Percentiles rank a stretch among this genome's conserved stretches.
Evolutionary conservation across 495 filamentous ascomycete genomes (phyloP).

Genomic region (Talaromyces trachyspermus): DNA sequence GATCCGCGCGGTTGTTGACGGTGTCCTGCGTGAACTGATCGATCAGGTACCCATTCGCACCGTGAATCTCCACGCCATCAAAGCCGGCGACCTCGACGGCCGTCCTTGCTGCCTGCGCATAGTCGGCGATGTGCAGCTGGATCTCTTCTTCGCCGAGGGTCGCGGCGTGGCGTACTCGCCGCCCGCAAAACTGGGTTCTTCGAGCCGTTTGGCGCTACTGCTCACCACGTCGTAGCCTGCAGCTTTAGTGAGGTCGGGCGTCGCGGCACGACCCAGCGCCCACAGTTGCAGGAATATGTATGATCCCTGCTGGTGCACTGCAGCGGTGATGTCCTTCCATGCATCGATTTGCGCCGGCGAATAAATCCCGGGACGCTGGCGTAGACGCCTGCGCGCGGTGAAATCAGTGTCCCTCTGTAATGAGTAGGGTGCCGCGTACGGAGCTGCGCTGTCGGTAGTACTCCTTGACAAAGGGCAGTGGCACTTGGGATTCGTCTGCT

Average conservation of each 20-base stretch:
- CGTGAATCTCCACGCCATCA: conserved; percentile 70
- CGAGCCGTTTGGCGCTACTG: too few relatives aligned
- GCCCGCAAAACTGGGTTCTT: too few relatives aligned
- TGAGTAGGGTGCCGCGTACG: conserved; percentile 41
- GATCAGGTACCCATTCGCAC: conserved; percentile 65
- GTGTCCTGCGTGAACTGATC: conserved; percentile 66
- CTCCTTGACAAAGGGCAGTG: conserved; percentile 27
- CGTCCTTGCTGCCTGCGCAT: conserved; percentile 52
- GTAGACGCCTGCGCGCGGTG: conserved; percentile 39
- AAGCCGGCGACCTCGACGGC: conserved; percentile 59
- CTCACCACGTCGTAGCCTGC: too few relatives aligned
- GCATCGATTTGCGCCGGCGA: conserved; percentile 49
- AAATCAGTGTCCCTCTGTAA: conserved; percentile 64
- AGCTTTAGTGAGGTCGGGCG: too few relatives aligned
- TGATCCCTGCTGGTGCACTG: conserved; percentile 56
- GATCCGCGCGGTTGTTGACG: conserved; percentile 56
- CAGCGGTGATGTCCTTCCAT: conserved; percentile 57
- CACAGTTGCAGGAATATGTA: conserved; percentile 64
- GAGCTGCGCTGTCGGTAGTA: conserved; percentile 48
- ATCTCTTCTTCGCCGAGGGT: too few relatives aligned
- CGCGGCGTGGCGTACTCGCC: too few relatives aligned
- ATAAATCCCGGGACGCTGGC: conserved; percentile 58
- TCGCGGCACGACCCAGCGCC: conserved; percentile 60
- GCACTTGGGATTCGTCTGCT: conserved; percentile 19
- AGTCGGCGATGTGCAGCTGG: conserved; percentile 43